Evolutionary conservation across 306 rosid genomes (phyloP).

Genomic region (Ziziphus jujuba): DNA sequence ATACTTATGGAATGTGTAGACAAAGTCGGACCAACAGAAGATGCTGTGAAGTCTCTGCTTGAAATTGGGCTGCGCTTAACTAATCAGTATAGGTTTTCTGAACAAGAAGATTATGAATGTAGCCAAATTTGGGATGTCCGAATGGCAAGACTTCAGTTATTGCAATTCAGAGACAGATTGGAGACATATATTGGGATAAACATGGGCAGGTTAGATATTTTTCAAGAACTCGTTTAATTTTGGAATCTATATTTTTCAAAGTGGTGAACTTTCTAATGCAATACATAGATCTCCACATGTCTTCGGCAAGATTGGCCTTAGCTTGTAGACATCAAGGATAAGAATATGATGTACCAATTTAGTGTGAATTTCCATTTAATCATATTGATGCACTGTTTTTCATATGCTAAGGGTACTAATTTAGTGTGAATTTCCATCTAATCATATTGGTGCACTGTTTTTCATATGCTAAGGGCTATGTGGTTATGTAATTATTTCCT

Average conservation of each 20-base stretch:
- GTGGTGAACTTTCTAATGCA: not conserved
- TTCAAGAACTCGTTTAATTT: not conserved
- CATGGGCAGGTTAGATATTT: conserved; percentile 83
- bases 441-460: too few species aligned
- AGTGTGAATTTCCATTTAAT: too few species aligned
- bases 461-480: too few species aligned
- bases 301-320: not conserved
- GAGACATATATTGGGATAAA: conserved; percentile 94
- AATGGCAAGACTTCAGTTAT: conserved; percentile 68
- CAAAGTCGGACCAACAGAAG: conserved; percentile 88
- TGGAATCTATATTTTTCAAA: not conserved
- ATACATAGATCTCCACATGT: not conserved
- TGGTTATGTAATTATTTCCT: too few species aligned
- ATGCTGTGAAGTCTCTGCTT: conserved; percentile 71
- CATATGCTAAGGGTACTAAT: too few species aligned
- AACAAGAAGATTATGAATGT: conserved; percentile 40
- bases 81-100: conserved; percentile 63
- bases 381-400: too few species aligned
- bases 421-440: too few species aligned
- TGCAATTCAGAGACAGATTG: conserved; percentile 85
- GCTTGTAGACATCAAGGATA: too few species aligned
- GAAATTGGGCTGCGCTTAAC: conserved; percentile 74
- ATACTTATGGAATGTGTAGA: conserved; percentile 79
- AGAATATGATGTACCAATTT: too few species aligned
- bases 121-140: conserved; percentile 69